Percentiles rank a stretch among this genome's conserved stretches.
These are phyloP conservation scores for Skeletonema menzelii DNA, from an alignment of 108 stramenopile species.

Conservation along the genomic window DNA sequence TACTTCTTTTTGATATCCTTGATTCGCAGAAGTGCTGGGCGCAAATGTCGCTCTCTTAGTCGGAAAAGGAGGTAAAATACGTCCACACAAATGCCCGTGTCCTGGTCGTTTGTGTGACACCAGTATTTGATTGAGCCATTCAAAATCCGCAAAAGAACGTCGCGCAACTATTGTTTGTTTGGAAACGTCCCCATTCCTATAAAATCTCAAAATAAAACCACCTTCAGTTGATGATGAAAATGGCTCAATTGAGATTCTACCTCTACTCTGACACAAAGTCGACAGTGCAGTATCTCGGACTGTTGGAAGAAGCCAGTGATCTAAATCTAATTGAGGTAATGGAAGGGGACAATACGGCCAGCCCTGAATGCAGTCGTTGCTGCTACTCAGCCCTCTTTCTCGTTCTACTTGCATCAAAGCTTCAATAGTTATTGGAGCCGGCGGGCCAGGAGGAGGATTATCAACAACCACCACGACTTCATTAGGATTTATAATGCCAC, in stretches of 20 bases:
- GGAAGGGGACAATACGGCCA: conserved; percentile 58
- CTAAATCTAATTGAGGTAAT: conserved; percentile 80
- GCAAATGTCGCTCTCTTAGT: conserved; percentile 17
- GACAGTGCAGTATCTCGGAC: neutral
- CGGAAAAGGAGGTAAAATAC: conserved; percentile 84
- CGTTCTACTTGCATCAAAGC: conserved; percentile 35
- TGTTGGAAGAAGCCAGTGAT: conserved; percentile 66
- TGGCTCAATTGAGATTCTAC: conserved; percentile 23
- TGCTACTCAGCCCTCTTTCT: conserved; percentile 15
- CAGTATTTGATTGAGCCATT: conserved; percentile 84
- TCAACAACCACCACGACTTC: conserved; percentile 82
- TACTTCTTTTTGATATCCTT: conserved; percentile 17
- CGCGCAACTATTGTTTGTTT: conserved; percentile 49
- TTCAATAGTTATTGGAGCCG: conserved; percentile 38
- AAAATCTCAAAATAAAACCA: conserved; percentile 38
- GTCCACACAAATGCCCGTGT: conserved; percentile 76
- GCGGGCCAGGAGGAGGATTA: conserved; percentile 78
- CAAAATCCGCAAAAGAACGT: conserved; percentile 77
- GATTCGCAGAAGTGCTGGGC: conserved; percentile 4
- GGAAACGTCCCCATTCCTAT: conserved; percentile 13
- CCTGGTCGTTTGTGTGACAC: conserved; percentile 72
- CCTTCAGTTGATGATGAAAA: conserved; percentile 36
- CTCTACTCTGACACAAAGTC: conserved; percentile 1
- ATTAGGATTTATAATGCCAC: conserved; percentile 21
- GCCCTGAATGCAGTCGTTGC: conserved; percentile 26